A percentile compares a stretch with the other conserved stretches of the same genome.
phyloP scores from a whole-genome alignment of 257 asterid species.

The Solanum corneliomulleri region DNA sequence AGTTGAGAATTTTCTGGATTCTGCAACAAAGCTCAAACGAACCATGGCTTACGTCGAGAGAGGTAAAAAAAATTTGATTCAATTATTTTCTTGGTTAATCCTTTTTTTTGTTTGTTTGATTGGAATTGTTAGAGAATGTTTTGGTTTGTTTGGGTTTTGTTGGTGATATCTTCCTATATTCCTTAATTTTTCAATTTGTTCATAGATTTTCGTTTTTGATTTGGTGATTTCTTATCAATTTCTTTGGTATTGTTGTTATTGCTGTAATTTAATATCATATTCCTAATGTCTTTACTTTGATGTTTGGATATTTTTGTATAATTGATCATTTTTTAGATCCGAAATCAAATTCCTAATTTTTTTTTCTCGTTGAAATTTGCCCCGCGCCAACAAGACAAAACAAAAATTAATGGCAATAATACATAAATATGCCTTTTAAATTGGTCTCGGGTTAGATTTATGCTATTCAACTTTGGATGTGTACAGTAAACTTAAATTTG shows the following conservation, averaged over 20 bases:
- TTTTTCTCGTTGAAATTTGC: neutral
- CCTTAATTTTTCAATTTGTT: neutral
- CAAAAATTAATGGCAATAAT: neutral
- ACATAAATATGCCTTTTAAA: too few species aligned
- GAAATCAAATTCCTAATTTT: neutral
- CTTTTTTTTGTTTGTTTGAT: neutral
- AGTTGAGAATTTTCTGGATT: neutral
- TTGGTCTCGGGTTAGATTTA: accelerated
- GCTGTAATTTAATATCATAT: neutral
- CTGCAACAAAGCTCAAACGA: neutral
- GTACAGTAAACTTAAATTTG: too few species aligned
- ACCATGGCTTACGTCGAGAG: conserved; percentile 77
- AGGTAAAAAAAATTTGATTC: conserved; percentile 15
- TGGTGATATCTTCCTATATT: neutral
- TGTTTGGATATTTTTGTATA: neutral
- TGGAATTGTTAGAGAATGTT: neutral
- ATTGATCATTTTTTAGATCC: neutral
- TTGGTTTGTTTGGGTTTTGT: neutral
- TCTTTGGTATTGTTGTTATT: neutral
- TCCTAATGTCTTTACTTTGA: neutral
- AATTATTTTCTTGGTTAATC: too few species aligned
- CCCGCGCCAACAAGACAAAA: neutral
- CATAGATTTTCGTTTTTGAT: neutral
- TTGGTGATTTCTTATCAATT: neutral
- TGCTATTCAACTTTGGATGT: too few species aligned